Evolutionary conservation across 805 yeast species (phyloP), one percentile per base, ranked within the genome.

Genomic region (Lipomyces lipofer): DNA sequence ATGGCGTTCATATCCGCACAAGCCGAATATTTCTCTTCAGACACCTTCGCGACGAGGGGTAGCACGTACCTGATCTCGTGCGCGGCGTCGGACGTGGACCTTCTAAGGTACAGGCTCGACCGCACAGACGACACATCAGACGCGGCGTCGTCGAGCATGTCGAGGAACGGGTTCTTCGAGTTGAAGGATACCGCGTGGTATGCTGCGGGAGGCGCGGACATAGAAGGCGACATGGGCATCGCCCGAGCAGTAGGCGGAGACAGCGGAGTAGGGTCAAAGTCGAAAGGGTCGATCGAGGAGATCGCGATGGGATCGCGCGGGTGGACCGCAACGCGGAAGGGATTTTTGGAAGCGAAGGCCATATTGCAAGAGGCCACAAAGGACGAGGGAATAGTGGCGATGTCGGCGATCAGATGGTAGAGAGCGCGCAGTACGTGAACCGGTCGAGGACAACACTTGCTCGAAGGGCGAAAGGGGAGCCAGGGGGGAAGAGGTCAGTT

Each of bases 261-360:
- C 35, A 44, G 30, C 32, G 47, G 29, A 9, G 48, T 10, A 2
- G 51, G 40, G 36, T 30, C 21, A 36, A 28, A 6, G 25, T 13
- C 17, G 42, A 44, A 44, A 8, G 46, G 35, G 38, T 43, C 47
- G 9, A n/a, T 36, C 4, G 28, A 29, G 21, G 46, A n/a, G n/a
- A n/a, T n/a, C n/a, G n/a, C n/a, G n/a, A n/a, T n/a, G n/a, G n/a
- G 42, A n/a, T 50, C 43, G 44, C 32, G 52, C 35, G 50, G 54
- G 7, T 13, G n/a, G 13, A 28, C 51, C 27, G 54, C 51, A 7
- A 50, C n/a, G 15, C 62, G 62, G 47, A 58, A 58, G 40, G 62
- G 62, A 30, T 58, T 58, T 29, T 58, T 58, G 29, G 59, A 54
- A 28, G 62, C 59, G 40, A 55, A 58, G 24, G 54, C 53, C 62